Conservation (phyloP, 1,139 yeast genomes). For the Debaryomycetaceae sp. region DNA sequence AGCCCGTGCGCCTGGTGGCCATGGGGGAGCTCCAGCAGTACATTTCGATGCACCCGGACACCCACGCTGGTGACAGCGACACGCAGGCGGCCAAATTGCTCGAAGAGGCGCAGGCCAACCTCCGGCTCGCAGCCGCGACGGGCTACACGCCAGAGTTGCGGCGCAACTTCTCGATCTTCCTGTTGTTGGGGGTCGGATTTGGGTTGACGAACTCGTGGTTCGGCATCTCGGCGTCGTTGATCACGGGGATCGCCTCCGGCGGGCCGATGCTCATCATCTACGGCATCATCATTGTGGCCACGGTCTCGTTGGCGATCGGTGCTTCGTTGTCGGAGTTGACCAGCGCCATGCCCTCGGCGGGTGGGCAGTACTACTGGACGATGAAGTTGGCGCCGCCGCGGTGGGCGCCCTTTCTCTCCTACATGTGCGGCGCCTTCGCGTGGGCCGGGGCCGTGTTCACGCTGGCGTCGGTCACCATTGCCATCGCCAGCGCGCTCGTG, state of each 20-base stretch:
- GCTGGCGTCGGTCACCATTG: slow-evolving; percentile 54
- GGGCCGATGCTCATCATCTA: slow-evolving; percentile 56
- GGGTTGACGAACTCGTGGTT: slow-evolving; percentile 63
- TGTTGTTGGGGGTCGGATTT: slow-evolving; percentile 52
- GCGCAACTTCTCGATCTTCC: slow-evolving; percentile 37
- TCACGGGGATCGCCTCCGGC: slow-evolving; percentile 52
- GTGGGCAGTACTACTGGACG: slow-evolving; percentile 69
- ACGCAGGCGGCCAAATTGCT: slow-evolving; percentile 16
- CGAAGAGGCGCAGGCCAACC: slow-evolving; percentile 29
- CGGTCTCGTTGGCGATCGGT: slow-evolving; percentile 47
- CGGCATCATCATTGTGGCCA: slow-evolving; percentile 51
- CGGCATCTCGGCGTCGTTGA: slow-evolving; percentile 52
- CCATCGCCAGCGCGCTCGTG: slow-evolving; percentile 48
- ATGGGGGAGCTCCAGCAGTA: slow-evolving; percentile 17
- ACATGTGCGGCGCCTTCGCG: slow-evolving; percentile 53
- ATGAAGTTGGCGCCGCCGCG: slow-evolving; percentile 49
- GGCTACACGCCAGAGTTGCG: slow-evolving; percentile 39
- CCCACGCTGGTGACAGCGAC: slow-evolving; percentile 12
- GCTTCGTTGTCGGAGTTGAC: slow-evolving; percentile 50
- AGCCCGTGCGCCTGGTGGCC: slow-evolving; percentile 17
- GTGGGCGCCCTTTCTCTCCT: slow-evolving; percentile 48
- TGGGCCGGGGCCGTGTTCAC: slow-evolving; percentile 61
- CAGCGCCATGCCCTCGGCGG: slow-evolving; percentile 60
- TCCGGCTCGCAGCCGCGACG: slow-evolving; percentile 27
- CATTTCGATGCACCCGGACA: too few species aligned